Evolutionary conservation across 441 rosid genomes (phyloP), one percentile per base, ranked within the genome.

Genomic region (Cnidoscolus chayamansa): DNA sequence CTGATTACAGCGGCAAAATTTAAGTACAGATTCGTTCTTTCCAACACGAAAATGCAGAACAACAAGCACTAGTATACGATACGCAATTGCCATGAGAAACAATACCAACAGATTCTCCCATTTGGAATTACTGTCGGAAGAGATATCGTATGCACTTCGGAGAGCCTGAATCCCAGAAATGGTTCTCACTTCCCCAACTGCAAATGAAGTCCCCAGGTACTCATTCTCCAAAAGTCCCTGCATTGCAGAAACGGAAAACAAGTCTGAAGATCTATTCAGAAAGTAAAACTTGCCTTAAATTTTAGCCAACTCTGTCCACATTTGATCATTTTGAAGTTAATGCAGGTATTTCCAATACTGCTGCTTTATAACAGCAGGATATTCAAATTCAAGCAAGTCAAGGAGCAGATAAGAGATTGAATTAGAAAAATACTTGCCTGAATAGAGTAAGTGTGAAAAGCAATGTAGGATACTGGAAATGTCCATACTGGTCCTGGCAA

Each of bases 191-290:
- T 91, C 90, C 71, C 99, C 99, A 9, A 96, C 96, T 0, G 97
- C 97, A 72, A 85, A 93, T 31, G 92, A 84, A 57, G 92, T 84
- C 53, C 88, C 93, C 0, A 95, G 84, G 79, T 89, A 95, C 84
- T 95, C 99, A 30, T 95, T 95, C 86, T 93, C 99, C 84, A 96
- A 65, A 73, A 93, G 87, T 49, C 98, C 99, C 98, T 95, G 70
- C 64, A 78, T 78, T 65, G 58, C 0, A 0, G 61, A 66, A 25
- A 51, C 25, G 12, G 25, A 55, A 10, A 16, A 76, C 17, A 69
- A 13, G 10, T 40, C 45, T 50, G 68, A 69, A 43, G 67, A 66
- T 50, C 7, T 30, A 25, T 31, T 51, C 25, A 16, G 59, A 9
- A 67, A 15, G 2, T 11, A 4, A 35, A 45, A 63, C 53, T 19